Evolutionary conservation across 2,329 filamentous ascomycete species (phyloP), one percentile per base, ranked within the genome.

Genomic region (Aaosphaeria pasadenensis): DNA sequence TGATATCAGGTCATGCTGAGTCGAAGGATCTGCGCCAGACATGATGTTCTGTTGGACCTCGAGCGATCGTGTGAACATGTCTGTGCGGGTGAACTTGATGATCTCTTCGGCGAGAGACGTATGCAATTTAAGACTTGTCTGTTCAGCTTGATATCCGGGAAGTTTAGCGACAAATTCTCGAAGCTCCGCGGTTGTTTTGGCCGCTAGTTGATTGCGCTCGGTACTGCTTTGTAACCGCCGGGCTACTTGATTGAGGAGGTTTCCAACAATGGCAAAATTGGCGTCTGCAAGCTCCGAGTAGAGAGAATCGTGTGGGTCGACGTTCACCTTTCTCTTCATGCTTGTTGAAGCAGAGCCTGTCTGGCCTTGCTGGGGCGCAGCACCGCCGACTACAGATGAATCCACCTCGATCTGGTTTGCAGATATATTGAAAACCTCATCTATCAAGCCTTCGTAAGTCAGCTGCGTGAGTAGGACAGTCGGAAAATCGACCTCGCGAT

Each of bases 1-100:
- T 69, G 95, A 91, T 44, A 99, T 91, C 3, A 84, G 84, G 44
- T 96, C 90, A 60, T 96, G 89, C 64, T 97, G 91, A 28, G 88
- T 88, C 9, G 85, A 88, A 5, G 92, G 88, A 66, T 97, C 94
- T 7, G 89, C 85, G 31, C 92, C 92, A 0, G 91, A 91, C 28
- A 91, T 91, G 40, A 97, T 81, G 64, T 95, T 96, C 67, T 99
- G 94, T 66, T 99, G 94, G 4, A 97, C 88, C 73, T 97, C 94
- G 1, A 99, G 78, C 36, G 91, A 77, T 51, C 89, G 87, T 55
- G 87, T 89, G 75, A 99, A 99, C 48, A 88, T 82, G 61, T 97
- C 92, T 13, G 89, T 88, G 44, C 89, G 83, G 1, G 94, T 99
- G 60, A 91, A 84, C 64, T 95, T 94, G 78, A 95, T 91, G 46